A percentile compares a stretch with the other conserved stretches of the same genome.
phyloP scores from a whole-genome alignment of 305 asterid species.

The Salvia sclarea region DNA sequence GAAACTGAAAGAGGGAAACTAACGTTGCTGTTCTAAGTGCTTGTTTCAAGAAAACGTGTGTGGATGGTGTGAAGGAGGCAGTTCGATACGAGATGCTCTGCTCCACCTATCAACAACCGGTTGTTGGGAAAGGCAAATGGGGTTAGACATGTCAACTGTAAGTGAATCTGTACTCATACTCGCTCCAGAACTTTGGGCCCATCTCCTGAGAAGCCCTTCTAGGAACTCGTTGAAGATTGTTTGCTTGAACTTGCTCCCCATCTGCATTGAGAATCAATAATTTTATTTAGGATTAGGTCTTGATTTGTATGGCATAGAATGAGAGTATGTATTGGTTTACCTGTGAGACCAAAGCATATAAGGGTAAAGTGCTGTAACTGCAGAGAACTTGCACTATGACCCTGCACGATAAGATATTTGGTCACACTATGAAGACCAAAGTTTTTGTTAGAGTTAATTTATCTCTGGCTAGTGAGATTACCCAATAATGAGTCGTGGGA shows the following conservation, averaged over 20 bases:
- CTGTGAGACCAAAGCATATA: constrained; percentile 89
- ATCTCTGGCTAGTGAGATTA: constrained; percentile 22
- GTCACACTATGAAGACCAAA: background rate
- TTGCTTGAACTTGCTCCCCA: constrained; percentile 74
- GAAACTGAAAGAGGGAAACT: constrained; percentile 7
- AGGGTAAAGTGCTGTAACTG: constrained; percentile 92
- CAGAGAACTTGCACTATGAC: constrained; percentile 80
- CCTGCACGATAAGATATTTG: constrained; percentile 43
- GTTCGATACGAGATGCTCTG: constrained; percentile 40
- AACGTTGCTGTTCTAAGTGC: background rate
- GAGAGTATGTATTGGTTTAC: constrained; percentile 33
- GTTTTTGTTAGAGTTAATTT: background rate
- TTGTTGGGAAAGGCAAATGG: constrained; percentile 36
- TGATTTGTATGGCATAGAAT: background rate
- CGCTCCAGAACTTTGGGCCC: constrained; percentile 39
- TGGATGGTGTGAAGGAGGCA: constrained; percentile 36
- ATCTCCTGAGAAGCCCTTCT: constrained; percentile 30
- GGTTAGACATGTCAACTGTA: constrained; percentile 33
- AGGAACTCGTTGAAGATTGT: constrained; percentile 46
- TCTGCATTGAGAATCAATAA: constrained; percentile 43
- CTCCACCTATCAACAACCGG: constrained; percentile 31
- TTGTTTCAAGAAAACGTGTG: constrained; percentile 21
- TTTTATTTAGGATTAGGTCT: no score
- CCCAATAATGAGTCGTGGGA: constrained; percentile 67
- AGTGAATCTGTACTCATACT: constrained; percentile 15